Base-by-base conservation (phyloP, 345 rosid species). In the Triadica sebifera region DNA sequence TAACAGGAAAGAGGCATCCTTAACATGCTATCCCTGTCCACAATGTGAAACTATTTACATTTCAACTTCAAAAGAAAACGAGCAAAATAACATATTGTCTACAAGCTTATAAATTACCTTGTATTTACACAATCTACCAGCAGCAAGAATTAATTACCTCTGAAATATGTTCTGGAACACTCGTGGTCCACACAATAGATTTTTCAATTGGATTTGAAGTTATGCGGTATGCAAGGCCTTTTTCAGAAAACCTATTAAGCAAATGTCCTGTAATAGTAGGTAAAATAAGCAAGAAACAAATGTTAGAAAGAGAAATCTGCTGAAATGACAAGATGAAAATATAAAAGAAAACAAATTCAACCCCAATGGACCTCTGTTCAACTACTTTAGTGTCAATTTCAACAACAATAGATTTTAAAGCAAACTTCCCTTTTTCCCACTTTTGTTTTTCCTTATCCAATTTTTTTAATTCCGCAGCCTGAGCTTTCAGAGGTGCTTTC, bases 371-470 rank as follows among this genome's bases (percentile, higher is more conserved):
- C 8, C 94, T 93, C 76, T 81, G 77, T 79, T 95, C 97, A 78
- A 93, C 88, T n/a, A 93, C 88, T 83, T 87, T 95, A 8, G 89
- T 66, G 73, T 95, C 94, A 81, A 93, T 86, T 82, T 89, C 87
- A 62, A 93, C 94, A 69, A 90, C 91, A 68, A 95, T 87, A 78
- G 92, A 91, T 77, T 95, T 88, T 67, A 84, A 82, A 3, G 99
- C 93, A 82, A 88, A 82, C 82, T 93, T 93, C 76, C 99, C 96
- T 49, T 89, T 95, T 80, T 84, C 91, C 97, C 99, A 95, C 75
- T 91, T 93, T 66, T 85, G 85, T 82, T 78, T 86, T 81, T 93
- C 93, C 75, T 88, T 93, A 82, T 91, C 90, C 80, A 87, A 20
- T 80, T 78, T 89, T 84, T 86, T 95, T 70, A 87, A 61, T 77